Evolutionary conservation across 1,284 basidiomycete species (phyloP), one percentile per base, ranked within the genome.

Genomic region (Leccinum fuscescens): DNA sequence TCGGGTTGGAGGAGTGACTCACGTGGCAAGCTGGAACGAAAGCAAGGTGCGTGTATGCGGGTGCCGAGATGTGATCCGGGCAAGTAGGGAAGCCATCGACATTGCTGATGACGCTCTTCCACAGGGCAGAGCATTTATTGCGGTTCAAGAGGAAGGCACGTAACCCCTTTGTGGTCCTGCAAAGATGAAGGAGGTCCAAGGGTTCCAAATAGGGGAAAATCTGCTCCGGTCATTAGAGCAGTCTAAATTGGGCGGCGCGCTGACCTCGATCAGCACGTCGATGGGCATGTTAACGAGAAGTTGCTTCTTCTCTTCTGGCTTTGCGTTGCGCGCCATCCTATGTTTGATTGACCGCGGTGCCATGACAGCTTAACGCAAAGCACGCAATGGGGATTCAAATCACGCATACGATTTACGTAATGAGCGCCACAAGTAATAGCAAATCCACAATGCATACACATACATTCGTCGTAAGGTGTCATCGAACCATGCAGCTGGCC

Each of bases 1-100:
- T 48, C 6, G n/a, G 31, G 7, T 39, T 20, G 24, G 8, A 14
- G 4, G 39, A n/a, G n/a, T 12, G 14, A 66, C 76, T 64, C 64
- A 77, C 78, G 62, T 77, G 74, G 61, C 79, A 80, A 44, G 70
- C 67, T 8, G 71, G 66, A 57, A 74, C 73, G 60, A 79, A 80
- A 9, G 71, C 70, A 22, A 80, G 71, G 48, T 64, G 71, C 7
- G 72, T 69, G 59, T 74, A 79, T 55, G 74, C 72, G 2, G 73
- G 74, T 54, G 79, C 72, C 5, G 70, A 74, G 44, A 78, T 64
- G 60, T 78, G 71, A 9, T 68, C 62, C 12, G 77, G 78, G 55
- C 78, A 79, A n/a, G 65, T 57, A 27, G 79, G 77, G 12, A 80
- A 65, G 5, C 65, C 72, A 12, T 65, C 55, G 15, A 76, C 64